Percentiles rank a stretch among this genome's conserved stretches.
phyloP scores from a whole-genome alignment of 1,284 basidiomycete genomes.

The Waitea zeae region DNA sequence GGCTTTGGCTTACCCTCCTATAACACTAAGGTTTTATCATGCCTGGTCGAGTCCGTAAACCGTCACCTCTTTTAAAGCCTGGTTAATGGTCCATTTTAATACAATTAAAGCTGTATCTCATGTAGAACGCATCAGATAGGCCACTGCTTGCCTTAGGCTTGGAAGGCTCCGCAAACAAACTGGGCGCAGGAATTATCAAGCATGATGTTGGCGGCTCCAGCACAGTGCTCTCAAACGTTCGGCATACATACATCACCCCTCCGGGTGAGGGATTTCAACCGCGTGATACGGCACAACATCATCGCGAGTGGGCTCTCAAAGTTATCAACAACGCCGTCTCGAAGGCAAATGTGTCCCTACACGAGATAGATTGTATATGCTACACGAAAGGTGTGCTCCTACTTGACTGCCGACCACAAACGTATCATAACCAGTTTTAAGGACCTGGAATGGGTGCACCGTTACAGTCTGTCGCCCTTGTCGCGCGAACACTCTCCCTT shows the following conservation, averaged over 20 bases:
- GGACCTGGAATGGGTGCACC: constrained; percentile 99
- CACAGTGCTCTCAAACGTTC: constrained; percentile 64
- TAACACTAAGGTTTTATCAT: too few relatives aligned
- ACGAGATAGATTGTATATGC: constrained; percentile 86
- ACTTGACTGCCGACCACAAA: constrained; percentile 1
- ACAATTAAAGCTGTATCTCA: too few relatives aligned
- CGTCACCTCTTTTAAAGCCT: too few relatives aligned
- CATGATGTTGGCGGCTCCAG: constrained; percentile 60
- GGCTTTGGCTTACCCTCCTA: too few relatives aligned
- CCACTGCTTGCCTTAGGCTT: constrained; percentile 69
- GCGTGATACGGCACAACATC: constrained; percentile 88
- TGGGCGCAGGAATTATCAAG: constrained; percentile 89
- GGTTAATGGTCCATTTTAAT: too few relatives aligned
- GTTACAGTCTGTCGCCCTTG: constrained; percentile 85
- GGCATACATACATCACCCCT: constrained; percentile 97
- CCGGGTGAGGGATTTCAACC: constrained; percentile 97
- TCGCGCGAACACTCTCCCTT: constrained; percentile 85
- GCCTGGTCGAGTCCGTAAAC: too few relatives aligned
- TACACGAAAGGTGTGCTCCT: constrained; percentile 77
- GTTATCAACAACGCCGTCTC: constrained; percentile 74
- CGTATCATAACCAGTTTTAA: constrained; percentile 14
- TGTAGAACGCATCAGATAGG: too few relatives aligned
- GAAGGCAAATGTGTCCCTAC: constrained; percentile 53
- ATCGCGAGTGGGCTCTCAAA: constrained; percentile 81
- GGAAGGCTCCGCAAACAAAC: constrained; percentile 95